Percentiles rank a stretch among this genome's conserved stretches.
These are phyloP conservation scores for Paecilomyces variotii DNA, from an alignment of 2,329 filamentous ascomycete species.

Conservation along the genomic window DNA sequence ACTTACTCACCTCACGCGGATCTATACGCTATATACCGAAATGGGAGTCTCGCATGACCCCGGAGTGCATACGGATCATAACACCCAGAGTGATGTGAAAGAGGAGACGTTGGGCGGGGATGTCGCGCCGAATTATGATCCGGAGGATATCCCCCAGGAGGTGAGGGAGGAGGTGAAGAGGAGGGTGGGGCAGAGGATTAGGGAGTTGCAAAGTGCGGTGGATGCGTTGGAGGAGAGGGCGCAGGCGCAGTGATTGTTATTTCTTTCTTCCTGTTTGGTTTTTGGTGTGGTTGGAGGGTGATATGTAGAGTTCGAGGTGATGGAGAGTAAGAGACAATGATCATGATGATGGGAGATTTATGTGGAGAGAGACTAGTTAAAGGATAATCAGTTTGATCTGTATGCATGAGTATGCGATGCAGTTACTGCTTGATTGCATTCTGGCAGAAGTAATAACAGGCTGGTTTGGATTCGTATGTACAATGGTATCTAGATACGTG, in stretches of 20 bases:
- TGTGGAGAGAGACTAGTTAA: no score
- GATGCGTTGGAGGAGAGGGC: slow-evolving; percentile 34
- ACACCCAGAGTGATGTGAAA: background rate
- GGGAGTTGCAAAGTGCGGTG: slow-evolving; percentile 40
- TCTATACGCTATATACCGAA: slow-evolving; percentile 27
- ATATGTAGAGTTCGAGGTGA: no score
- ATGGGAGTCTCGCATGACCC: slow-evolving; percentile 3
- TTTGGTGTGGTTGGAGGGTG: background rate
- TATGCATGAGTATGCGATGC: no score
- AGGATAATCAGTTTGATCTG: no score
- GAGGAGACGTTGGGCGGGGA: slow-evolving; percentile 11
- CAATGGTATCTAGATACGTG: background rate
- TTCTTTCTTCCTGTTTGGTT: background rate
- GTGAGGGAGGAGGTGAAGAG: slow-evolving; percentile 36
- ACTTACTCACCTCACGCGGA: slow-evolving; percentile 29
- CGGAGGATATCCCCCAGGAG: slow-evolving; percentile 16
- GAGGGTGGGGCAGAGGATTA: slow-evolving; percentile 37
- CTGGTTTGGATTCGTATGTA: background rate
- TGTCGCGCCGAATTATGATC: slow-evolving; percentile 25
- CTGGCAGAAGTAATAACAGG: background rate
- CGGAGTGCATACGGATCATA: background rate
- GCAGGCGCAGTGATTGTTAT: slow-evolving; percentile 20
- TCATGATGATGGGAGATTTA: background rate
- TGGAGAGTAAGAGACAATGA: background rate
- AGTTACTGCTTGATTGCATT: background rate